Base-by-base conservation (phyloP, 768 basidiomycete species). In the Lentinula boryana region DNA sequence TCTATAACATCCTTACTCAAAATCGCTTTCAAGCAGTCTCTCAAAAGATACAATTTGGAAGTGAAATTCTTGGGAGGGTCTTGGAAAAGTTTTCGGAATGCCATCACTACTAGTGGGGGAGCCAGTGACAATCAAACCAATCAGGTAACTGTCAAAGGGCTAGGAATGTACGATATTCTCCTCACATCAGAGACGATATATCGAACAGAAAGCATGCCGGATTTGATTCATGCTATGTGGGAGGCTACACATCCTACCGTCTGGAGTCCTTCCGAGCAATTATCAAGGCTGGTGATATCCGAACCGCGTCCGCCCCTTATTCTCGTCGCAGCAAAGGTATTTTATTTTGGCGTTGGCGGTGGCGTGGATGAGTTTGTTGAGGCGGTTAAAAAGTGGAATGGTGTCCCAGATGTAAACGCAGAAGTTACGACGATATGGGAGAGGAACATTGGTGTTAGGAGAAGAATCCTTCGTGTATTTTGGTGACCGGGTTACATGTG, bases 331-430 rank as follows among this genome's bases (percentile, higher is more conserved):
- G 92, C 91, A 1, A 98, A 98, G 71, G 81, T 93, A 13, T 72
- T 98, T 18, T 98, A 98, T 70, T 98, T 98, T 70, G 96, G 96
- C 6, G 93, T 98, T 4, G 95, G 95, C 1, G 95, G 96, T 0
- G 92, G 95, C 6, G 75, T 95, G 31, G 72, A 81, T 12, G 90
- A 87, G 62, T 96, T 96, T 65, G 70, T 84, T n/a, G 68, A 73
- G 31, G 79, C 77, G 5, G 81, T 93, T 68, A 40, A 27, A 48
- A 52, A 32, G 18, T 31, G 46, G 32, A 65, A 68, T 16, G 71
- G 68, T 5, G 40, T 0, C 8, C 23, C 15, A 27, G 38, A 16
- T n/a, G 40, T 3, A 13, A 27, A 41, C 2, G 23, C 35, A 5
- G 71, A 63, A 32, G 82, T 86, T 1, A 77, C 82, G 64, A 81